Conservation (phyloP, 345 rosid species). For the Conringia planisiliqua region DNA sequence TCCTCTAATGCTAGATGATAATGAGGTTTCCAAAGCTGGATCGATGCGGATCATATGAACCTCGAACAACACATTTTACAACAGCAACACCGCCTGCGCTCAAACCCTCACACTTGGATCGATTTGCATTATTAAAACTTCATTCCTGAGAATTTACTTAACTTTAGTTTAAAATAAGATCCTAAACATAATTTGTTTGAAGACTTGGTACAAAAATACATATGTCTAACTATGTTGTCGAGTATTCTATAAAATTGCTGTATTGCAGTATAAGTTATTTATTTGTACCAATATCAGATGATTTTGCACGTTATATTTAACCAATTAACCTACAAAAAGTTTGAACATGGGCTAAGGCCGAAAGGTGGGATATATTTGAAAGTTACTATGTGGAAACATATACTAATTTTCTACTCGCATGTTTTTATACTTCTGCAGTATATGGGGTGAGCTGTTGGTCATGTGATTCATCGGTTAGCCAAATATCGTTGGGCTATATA, state of each 20-base stretch:
- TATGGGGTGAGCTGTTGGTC: constrained; percentile 24
- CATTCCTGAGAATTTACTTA: neutral
- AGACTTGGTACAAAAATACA: neutral
- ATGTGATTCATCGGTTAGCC: constrained; percentile 28
- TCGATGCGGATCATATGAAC: neutral
- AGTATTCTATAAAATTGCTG: neutral
- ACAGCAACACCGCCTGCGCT: too few species aligned
- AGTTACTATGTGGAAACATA: neutral
- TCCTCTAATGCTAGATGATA: neutral
- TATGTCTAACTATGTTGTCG: neutral
- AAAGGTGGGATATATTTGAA: neutral
- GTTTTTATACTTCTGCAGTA: neutral
- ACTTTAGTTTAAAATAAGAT: neutral
- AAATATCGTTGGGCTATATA: constrained; percentile 12
- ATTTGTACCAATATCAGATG: neutral
- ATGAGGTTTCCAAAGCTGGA: neutral
- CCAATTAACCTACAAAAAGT: neutral
- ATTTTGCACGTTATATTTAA: neutral
- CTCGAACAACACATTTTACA: neutral
- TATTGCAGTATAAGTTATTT: neutral
- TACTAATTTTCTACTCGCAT: neutral
- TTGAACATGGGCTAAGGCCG: neutral
- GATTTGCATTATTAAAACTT: neutral
- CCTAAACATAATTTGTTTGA: neutral
- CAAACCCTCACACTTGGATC: too few species aligned